Evolutionary conservation across 345 rosid genomes (phyloP).

Genomic region (Sisymbrium irio): DNA sequence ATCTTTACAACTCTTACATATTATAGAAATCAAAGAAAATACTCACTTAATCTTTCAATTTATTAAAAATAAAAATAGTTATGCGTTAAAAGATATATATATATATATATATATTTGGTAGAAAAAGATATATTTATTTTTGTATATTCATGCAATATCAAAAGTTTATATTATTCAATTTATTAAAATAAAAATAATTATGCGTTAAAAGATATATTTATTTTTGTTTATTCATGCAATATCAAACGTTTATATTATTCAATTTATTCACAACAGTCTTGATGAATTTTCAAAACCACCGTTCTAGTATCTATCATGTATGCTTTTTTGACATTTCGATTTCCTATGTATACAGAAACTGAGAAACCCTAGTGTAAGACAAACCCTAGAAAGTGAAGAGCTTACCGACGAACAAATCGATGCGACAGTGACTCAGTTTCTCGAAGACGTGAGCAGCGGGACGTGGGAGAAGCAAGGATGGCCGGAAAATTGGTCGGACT

Average conservation of each 20-base stretch:
- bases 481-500: constrained; percentile 82
- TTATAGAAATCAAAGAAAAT: background rate
- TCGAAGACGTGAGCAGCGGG: constrained; percentile 50
- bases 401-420: constrained; percentile 51
- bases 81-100: background rate
- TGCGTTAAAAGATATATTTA: background rate
- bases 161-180: background rate
- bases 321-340: background rate
- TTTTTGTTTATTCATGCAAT: background rate
- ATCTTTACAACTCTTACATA: background rate
- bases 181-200: background rate
- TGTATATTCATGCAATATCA: background rate
- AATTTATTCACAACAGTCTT: background rate
- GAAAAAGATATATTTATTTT: background rate
- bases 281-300: background rate
- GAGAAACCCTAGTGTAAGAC: constrained; percentile 47
- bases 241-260: background rate
- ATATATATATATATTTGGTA: too few species aligned
- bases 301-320: background rate
- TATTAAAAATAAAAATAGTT: background rate
- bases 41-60: background rate
- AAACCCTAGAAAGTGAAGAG: constrained; percentile 42
- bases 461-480: constrained; percentile 72
- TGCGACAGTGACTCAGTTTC: constrained; percentile 42
- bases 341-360: constrained; percentile 52